Evolutionary conservation across 306 rosid species (phyloP).

Genomic region (Cicer cuneatum): DNA sequence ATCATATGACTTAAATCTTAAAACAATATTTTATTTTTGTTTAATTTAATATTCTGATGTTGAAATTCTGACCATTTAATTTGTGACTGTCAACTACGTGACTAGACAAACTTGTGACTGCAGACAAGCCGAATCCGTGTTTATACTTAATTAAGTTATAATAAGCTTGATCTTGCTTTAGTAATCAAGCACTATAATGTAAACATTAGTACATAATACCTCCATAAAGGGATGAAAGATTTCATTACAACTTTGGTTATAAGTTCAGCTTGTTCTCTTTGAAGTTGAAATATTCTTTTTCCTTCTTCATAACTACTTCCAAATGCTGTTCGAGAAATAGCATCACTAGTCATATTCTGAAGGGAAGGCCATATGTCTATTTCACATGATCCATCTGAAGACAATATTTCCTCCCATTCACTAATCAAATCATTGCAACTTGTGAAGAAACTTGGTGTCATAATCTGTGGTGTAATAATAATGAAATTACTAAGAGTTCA

Average conservation of each 20-base stretch:
- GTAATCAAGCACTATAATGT: neutral
- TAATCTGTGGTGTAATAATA: constrained; percentile 36
- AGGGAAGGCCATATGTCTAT: constrained; percentile 46
- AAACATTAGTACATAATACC: constrained; percentile 36
- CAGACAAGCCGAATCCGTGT: too few relatives aligned
- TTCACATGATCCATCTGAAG: constrained; percentile 49
- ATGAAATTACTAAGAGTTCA: neutral
- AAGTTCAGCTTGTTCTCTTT: constrained; percentile 42
- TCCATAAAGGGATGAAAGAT: constrained; percentile 56
- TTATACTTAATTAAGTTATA: too few relatives aligned
- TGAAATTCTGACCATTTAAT: too few relatives aligned
- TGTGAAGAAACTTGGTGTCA: constrained; percentile 47
- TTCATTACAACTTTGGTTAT: neutral
- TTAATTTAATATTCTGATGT: too few relatives aligned
- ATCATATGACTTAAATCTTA: too few relatives aligned
- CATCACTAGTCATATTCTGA: constrained; percentile 47
- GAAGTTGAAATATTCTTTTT: constrained; percentile 57
- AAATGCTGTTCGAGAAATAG: constrained; percentile 55
- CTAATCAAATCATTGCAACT: constrained; percentile 50
- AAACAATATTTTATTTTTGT: too few relatives aligned
- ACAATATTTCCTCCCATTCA: constrained; percentile 54
- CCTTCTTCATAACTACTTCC: constrained; percentile 65
- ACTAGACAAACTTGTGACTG: too few relatives aligned
- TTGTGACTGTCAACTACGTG: too few relatives aligned
- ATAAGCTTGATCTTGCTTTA: neutral